phyloP scores from a whole-genome alignment of 2,329 filamentous ascomycete species.

The Lasiodiplodia sp. region DNA sequence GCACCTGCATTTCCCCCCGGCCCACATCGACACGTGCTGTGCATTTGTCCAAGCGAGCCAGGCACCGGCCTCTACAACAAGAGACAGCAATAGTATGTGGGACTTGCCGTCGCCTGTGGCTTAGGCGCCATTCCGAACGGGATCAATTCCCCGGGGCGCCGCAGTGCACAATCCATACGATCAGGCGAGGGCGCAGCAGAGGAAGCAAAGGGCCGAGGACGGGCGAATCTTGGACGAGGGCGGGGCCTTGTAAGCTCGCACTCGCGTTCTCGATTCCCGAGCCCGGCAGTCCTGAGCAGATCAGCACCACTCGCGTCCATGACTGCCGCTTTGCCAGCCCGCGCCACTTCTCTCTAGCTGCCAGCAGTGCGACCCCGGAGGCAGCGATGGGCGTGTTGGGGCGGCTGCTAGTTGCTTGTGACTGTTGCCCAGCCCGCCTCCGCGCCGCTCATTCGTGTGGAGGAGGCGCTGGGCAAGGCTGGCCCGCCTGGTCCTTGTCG shows the following conservation, averaged over 20 bases:
- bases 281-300: not conserved
- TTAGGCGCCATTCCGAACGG: slow-evolving; percentile 2
- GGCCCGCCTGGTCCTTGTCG: not conserved
- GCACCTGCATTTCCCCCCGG: slow-evolving; percentile 9
- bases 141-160: not conserved
- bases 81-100: not conserved
- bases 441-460: not conserved
- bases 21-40: too few species aligned
- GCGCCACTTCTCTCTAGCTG: not conserved
- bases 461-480: slow-evolving; percentile 1
- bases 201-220: slow-evolving; percentile 1
- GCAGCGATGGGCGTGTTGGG: not conserved
- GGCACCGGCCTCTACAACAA: not conserved
- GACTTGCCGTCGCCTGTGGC: slow-evolving; percentile 13
- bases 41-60: slow-evolving; percentile 3
- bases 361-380: slow-evolving; percentile 8
- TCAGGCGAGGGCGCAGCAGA: not conserved
- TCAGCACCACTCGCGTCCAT: not conserved
- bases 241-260: not conserved
- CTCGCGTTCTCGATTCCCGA: slow-evolving; percentile 5
- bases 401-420: not conserved
- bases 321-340: not conserved
- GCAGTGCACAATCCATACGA: not conserved
- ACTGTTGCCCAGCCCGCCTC: slow-evolving; percentile 10
- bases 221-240: not conserved